Percentiles rank a stretch among this genome's conserved stretches.
Conservation (phyloP, 2,329 filamentous ascomycete genomes). For the Monilinia aucupariae region DNA sequence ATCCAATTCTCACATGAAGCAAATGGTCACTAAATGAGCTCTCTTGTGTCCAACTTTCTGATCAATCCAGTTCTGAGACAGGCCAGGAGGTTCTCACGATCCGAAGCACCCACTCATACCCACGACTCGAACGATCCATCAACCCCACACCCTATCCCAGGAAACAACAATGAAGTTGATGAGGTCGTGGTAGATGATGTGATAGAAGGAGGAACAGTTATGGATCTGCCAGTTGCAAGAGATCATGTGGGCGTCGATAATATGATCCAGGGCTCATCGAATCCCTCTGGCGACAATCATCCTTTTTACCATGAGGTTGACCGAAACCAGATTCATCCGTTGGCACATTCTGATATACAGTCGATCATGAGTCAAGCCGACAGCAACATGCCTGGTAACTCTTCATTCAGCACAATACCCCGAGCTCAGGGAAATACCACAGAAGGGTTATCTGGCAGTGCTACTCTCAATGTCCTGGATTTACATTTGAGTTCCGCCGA, state of each 20-base stretch:
- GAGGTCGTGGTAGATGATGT: slow-evolving; percentile 27
- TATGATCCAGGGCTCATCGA: slow-evolving; percentile 12
- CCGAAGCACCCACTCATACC: slow-evolving; percentile 33
- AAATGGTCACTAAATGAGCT: slow-evolving; percentile 47
- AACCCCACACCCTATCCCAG: slow-evolving; percentile 21
- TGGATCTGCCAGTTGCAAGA: background rate
- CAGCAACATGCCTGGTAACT: slow-evolving; percentile 30
- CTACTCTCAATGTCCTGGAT: slow-evolving; percentile 8
- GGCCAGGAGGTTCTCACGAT: slow-evolving; percentile 55
- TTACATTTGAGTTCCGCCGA: slow-evolving; percentile 27
- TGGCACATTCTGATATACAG: slow-evolving; percentile 10
- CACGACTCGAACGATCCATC: slow-evolving; percentile 36
- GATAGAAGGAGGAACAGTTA: background rate
- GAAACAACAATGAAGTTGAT: slow-evolving; percentile 11
- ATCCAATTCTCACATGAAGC: slow-evolving; percentile 19
- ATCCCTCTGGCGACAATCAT: slow-evolving; percentile 21
- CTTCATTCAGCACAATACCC: slow-evolving; percentile 26
- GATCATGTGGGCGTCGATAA: background rate
- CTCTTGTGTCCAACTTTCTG: slow-evolving; percentile 58
- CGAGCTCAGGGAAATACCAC: slow-evolving; percentile 27
- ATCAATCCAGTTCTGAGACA: slow-evolving; percentile 63
- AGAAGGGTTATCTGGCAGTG: slow-evolving; percentile 20
- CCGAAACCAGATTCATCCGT: background rate
- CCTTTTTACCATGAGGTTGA: background rate
- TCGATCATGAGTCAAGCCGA: slow-evolving; percentile 24